Evolutionary conservation across 2,329 filamentous ascomycete genomes (phyloP), one percentile per base, ranked within the genome.

Genomic region (Alternaria longipes): DNA sequence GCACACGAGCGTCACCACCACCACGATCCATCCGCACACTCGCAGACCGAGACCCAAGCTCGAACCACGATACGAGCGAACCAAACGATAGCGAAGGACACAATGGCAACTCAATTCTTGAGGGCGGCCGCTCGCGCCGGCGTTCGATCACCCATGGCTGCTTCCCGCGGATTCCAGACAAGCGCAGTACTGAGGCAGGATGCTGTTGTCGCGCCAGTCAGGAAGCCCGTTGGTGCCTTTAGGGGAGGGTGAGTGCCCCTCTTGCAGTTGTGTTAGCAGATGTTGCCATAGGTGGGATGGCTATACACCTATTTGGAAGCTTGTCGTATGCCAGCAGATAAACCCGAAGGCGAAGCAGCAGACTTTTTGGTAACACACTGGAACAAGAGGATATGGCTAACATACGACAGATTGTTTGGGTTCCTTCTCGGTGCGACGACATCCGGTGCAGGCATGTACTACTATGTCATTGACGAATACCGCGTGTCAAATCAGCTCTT

Each of bases 391-490:
- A 1, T 11, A 28, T 30, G 9, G 20, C 64, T 64, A 54, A 63
- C 45, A 52, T 9, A 16, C 1, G 11, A 30, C 71, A 97, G 94
- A 60, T 83, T 97, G 62, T 93, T 97, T 73, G 94, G 94, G 54
- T 98, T 98, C 84, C 89, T 98, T 52, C 85, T 95, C 66, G 94
- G 94, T 68, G 89, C 91, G 64, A 90, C 91, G 47, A 84, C 93
- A 54, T 90, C 94, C 45, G 93, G 93, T 73, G 87, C 86, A 54
- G 90, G 88, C 60, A 91, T 96, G 72, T 98, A 97, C 83, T 93
- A 92, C 79, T 98, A 98, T 80, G 87, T 97, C 68, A 83, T 98
- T 72, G 89, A 94, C 78, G 94, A 98, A 81, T 98, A 97, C 84
- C 93, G 93, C 82, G 85, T 93, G 44, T 92, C 93, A 70, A 98